These are phyloP conservation scores for Cladobotryum mycophilum DNA, from an alignment of 2,329 filamentous ascomycete species.

Conservation along the genomic window DNA sequence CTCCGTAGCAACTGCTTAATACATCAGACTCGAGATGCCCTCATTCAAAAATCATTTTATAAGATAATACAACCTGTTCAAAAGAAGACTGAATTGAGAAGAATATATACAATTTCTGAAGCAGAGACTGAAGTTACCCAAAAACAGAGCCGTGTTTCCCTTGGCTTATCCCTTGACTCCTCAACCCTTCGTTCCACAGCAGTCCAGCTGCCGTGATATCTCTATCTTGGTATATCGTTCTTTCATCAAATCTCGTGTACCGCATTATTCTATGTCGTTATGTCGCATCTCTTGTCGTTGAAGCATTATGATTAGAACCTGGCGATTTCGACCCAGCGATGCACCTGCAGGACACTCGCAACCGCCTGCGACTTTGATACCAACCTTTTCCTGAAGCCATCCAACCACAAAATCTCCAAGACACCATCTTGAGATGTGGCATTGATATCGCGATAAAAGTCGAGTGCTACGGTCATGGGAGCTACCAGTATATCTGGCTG, in stretches of 20 bases:
- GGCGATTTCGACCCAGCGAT: constrained; percentile 34
- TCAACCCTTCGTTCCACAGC: neutral
- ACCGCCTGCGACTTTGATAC: constrained; percentile 36
- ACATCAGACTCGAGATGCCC: neutral
- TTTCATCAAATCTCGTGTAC: neutral
- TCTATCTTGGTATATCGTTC: constrained; percentile 2
- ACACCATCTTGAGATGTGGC: constrained; percentile 33
- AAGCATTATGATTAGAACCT: constrained; percentile 16
- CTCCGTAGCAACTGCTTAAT: neutral
- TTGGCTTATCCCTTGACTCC: neutral
- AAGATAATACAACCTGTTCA: neutral
- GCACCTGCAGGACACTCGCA: constrained; percentile 31
- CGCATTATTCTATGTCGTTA: neutral
- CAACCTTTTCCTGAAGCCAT: constrained; percentile 36
- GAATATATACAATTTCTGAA: no score
- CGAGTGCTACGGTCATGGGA: constrained; percentile 37
- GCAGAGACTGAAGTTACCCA: no score
- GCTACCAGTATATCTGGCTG: constrained; percentile 42
- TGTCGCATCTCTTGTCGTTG: neutral
- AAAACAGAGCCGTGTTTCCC: neutral
- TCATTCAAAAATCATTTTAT: neutral
- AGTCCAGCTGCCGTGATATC: constrained; percentile 10
- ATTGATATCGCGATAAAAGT: constrained; percentile 37
- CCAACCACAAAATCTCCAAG: constrained; percentile 43
- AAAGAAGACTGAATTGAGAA: no score